Evolutionary conservation across 2,329 filamentous ascomycete genomes (phyloP).

Genomic region (Epichloe baconii): DNA sequence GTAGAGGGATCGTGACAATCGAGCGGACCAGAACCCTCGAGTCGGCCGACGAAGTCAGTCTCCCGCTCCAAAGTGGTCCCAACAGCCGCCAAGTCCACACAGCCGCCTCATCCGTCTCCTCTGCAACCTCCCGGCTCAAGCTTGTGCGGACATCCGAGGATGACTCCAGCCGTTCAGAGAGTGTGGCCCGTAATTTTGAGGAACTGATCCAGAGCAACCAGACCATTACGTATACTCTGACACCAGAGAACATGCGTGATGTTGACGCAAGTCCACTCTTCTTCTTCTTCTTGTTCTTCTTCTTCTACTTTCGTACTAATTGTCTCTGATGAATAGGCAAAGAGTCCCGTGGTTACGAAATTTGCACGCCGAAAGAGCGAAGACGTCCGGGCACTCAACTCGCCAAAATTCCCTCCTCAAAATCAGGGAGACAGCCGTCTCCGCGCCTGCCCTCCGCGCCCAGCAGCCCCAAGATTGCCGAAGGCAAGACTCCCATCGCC

Average conservation of each 20-base stretch:
- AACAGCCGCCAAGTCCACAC: slow-evolving; percentile 29
- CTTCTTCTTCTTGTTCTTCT: not conserved
- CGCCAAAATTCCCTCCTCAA: slow-evolving; percentile 34
- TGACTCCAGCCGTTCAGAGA: slow-evolving; percentile 35
- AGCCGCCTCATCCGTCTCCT: slow-evolving; percentile 38
- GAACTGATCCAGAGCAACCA: slow-evolving; percentile 71
- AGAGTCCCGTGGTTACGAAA: slow-evolving; percentile 27
- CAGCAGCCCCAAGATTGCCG: slow-evolving; percentile 4
- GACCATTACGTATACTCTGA: slow-evolving; percentile 72
- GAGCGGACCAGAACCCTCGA: slow-evolving; percentile 24
- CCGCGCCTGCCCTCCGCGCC: slow-evolving; percentile 5
- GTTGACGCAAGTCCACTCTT: slow-evolving; percentile 46
- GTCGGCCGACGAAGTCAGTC: slow-evolving; percentile 21
- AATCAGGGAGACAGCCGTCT: slow-evolving; percentile 16
- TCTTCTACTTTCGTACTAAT: not conserved
- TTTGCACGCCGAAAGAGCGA: slow-evolving; percentile 32
- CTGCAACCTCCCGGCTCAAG: slow-evolving; percentile 37
- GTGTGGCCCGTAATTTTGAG: slow-evolving; percentile 59
- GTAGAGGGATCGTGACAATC: slow-evolving; percentile 26
- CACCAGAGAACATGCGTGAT: slow-evolving; percentile 65
- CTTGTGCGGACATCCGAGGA: slow-evolving; percentile 46
- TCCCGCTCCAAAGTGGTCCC: slow-evolving; percentile 11
- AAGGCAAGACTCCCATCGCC: slow-evolving; percentile 2
- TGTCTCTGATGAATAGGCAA: slow-evolving; percentile 19
- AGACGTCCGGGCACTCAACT: slow-evolving; percentile 27